Conservation (phyloP, 2,329 filamentous ascomycete species). For the Fusarium lateritium region DNA sequence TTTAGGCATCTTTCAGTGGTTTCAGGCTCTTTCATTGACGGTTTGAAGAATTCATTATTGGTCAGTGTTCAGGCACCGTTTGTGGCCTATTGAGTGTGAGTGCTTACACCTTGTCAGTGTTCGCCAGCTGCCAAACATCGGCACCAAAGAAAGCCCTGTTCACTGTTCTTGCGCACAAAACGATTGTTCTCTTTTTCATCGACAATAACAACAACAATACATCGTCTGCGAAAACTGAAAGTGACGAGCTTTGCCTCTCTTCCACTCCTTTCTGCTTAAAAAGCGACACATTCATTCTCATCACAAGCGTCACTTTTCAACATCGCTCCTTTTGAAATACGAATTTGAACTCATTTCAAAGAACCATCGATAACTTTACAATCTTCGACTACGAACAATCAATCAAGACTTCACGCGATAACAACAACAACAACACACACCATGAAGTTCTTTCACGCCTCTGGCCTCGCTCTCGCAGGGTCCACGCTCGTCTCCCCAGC, state of each 20-base stretch:
- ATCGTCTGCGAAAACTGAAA: slow-evolving; percentile 24
- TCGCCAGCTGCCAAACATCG: slow-evolving; percentile 42
- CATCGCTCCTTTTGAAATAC: slow-evolving; percentile 33
- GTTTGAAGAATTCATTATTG: slow-evolving; percentile 14
- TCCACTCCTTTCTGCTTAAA: slow-evolving; percentile 36
- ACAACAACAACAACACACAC: slow-evolving; percentile 8
- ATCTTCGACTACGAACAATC: slow-evolving; percentile 10
- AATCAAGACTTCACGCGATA: slow-evolving; percentile 12
- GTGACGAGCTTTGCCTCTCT: slow-evolving; percentile 39
- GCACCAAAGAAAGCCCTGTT: slow-evolving; percentile 23
- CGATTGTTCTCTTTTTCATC: slow-evolving; percentile 22
- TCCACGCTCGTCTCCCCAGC: slow-evolving; percentile 54
- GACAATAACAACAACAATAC: slow-evolving; percentile 27
- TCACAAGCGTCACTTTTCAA: slow-evolving; percentile 17
- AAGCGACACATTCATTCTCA: slow-evolving; percentile 39
- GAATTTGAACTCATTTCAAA: slow-evolving; percentile 27
- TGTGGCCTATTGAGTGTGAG: slow-evolving; percentile 1
- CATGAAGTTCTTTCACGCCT: slow-evolving; percentile 44
- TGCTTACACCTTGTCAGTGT: slow-evolving; percentile 36
- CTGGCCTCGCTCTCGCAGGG: slow-evolving; percentile 43
- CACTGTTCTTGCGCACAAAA: slow-evolving; percentile 38
- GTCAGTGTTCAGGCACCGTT: slow-evolving; percentile 29
- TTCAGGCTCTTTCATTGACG: slow-evolving; percentile 1
- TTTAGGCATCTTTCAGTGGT: background rate
- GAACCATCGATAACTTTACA: slow-evolving; percentile 14